Evolutionary conservation across 2,329 filamentous ascomycete genomes (phyloP), one percentile per base, ranked within the genome.

Genomic region (Clonostachys solani): DNA sequence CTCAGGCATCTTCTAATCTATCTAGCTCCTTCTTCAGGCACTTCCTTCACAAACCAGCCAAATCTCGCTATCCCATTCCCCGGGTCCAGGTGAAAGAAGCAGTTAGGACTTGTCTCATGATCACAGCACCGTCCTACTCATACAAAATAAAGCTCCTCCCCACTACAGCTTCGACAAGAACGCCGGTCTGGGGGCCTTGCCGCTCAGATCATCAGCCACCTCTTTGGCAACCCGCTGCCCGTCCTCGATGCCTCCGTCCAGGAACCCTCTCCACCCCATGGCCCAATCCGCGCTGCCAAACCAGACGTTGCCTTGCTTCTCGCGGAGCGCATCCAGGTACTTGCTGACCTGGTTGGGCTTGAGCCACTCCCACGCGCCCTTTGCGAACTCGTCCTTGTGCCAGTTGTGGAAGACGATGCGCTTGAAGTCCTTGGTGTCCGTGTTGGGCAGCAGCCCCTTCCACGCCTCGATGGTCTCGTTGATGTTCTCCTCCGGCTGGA

Each of bases 261-360:
- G 74, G 37, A 75, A 75, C 18, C 72, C 69, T 1, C 73, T 60
- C 73, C 74, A 76, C 0, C 72, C 72, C 8, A 71, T 52, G 3
- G 72, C 73, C 72, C 73, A 76, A 42, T 77, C 73, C 0, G 71
- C 69, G 45, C 64, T 72, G 0, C 71, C 71, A 60, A 77, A 77
- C 5, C 72, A 50, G 5, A 75, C 54, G 35, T 72, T 71, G 0
- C 69, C 71, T 37, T 74, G 69, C 2, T 1, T 57, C 59, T 36
- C 70, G 55, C 53, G 76, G 60, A n/a, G 64, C 65, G 0, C 9
- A 29, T 65, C 59, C 0, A 74, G 56, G 46, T 73, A 65, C 2
- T 57, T 61, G 43, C 6, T 74, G 51, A 5, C 62, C 59, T 0
- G 71, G 70, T 42, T 19, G 12, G 40, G 29, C 13, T 23, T 19